phyloP scores from a whole-genome alignment of 2,329 filamentous ascomycete species.

The Arthrobotrys conoides region DNA sequence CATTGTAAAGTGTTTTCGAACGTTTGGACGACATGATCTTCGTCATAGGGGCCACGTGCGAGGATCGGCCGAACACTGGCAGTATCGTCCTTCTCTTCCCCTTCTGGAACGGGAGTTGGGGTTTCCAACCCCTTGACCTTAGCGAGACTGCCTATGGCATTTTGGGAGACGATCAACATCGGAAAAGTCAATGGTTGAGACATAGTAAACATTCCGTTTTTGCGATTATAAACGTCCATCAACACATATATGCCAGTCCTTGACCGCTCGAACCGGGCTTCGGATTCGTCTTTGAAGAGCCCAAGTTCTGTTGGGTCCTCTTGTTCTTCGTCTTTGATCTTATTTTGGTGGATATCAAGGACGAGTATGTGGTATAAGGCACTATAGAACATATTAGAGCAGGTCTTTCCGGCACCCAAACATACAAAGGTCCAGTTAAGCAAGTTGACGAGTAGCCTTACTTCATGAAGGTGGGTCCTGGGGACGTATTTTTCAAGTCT shows the following conservation, averaged over 20 bases:
- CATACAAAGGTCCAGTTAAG: no score
- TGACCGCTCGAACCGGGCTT: conserved; percentile 36
- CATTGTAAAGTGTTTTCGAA: conserved; percentile 55
- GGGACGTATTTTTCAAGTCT: conserved; percentile 26
- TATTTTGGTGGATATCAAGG: conserved; percentile 49
- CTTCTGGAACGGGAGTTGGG: conserved; percentile 33
- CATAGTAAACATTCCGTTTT: conserved; percentile 52
- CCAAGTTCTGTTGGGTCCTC: conserved; percentile 38
- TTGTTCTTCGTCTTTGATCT: conserved; percentile 30
- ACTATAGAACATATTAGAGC: background rate
- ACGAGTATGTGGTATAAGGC: conserved; percentile 31
- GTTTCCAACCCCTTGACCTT: conserved; percentile 31
- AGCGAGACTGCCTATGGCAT: conserved; percentile 42
- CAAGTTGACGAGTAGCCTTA: background rate
- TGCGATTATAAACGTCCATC: conserved; percentile 31
- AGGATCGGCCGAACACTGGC: conserved; percentile 7
- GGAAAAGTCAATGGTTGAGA: conserved; percentile 45
- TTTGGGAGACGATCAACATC: conserved; percentile 45
- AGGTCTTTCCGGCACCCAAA: no score
- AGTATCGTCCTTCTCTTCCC: conserved; percentile 11
- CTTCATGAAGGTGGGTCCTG: conserved; percentile 46
- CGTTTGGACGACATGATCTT: conserved; percentile 40
- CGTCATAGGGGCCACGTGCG: conserved; percentile 36
- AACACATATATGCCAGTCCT: conserved; percentile 40
- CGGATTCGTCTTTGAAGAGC: conserved; percentile 43